Conservation (phyloP, 2,329 filamentous ascomycete species). For the Daldinia sp. region DNA sequence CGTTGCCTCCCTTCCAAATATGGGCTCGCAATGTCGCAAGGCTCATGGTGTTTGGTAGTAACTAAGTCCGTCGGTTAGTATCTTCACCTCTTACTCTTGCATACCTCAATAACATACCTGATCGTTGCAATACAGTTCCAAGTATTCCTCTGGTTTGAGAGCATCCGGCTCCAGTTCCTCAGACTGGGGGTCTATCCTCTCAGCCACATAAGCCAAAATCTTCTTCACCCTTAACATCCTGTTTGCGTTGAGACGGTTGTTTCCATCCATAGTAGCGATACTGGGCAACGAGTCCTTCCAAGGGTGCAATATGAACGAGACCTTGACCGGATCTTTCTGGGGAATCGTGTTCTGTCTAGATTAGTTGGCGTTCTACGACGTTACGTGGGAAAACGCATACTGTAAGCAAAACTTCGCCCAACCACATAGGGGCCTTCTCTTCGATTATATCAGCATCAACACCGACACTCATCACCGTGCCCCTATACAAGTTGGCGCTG, state of each 20-base stretch:
- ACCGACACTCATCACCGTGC: conserved; percentile 81
- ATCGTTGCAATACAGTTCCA: conserved; percentile 94
- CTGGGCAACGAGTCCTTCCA: conserved; percentile 77
- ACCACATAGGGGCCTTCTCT: conserved; percentile 87
- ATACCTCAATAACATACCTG: conserved; percentile 67
- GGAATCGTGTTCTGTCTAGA: conserved; percentile 74
- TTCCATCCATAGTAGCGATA: conserved; percentile 78
- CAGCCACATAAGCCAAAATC: conserved; percentile 89
- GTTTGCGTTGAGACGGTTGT: conserved; percentile 93
- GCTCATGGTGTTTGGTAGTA: conserved; percentile 84
- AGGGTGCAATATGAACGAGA: conserved; percentile 91
- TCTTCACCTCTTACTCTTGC: not conserved
- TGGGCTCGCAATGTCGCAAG: conserved; percentile 92
- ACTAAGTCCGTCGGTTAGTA: conserved; percentile 50
- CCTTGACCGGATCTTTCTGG: conserved; percentile 90
- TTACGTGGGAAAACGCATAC: conserved; percentile 51
- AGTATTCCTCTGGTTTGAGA: conserved; percentile 86
- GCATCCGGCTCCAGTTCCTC: conserved; percentile 65
- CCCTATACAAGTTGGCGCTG: conserved; percentile 87
- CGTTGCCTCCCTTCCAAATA: conserved; percentile 93
- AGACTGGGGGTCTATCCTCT: conserved; percentile 81
- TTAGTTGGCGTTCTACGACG: conserved; percentile 7
- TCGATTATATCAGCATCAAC: conserved; percentile 84
- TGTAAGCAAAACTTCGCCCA: conserved; percentile 83
- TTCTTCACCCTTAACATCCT: conserved; percentile 96